Base-by-base conservation (phyloP, 495 filamentous ascomycete genomes). In the Neurospora hispaniola region DNA sequence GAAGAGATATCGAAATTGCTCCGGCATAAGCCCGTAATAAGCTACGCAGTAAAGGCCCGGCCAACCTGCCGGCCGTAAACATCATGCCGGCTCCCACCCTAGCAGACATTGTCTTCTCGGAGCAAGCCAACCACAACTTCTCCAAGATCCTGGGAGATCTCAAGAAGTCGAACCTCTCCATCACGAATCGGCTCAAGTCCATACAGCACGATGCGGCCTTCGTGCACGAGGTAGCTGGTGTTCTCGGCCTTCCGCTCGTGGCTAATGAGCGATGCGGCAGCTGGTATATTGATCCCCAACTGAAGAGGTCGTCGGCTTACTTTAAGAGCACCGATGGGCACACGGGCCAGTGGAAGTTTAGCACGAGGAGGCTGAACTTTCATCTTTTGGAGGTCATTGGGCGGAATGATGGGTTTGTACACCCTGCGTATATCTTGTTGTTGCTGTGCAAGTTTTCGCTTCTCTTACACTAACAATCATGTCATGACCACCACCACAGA, bases 261-360 rank as follows among this genome's bases (percentile, higher is more conserved):
- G 92, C 94, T 31, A 99, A 99, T 77, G 93, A 97, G 80, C 86
- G 96, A 70, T 97, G 94, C 78, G 96, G 96, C 1, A 94, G 93
- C 79, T 99, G 96, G 96, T 99, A 99, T 80, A 92, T 98, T 44
- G 84, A 88, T 40, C 91, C 92, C 0, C 79, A 80, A 23, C 75
- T 73, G 12, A 94, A 94, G 78, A 38, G 27, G 54, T 92, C 87
- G 18, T 92, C 91, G 70, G 93, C 88, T 8, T 98, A 98, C 82
- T 99, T 98, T 82, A 99, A 99, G 85, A 96, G 93, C 82, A 99
- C 96, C 39, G 96, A 99, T 82, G 96, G 96, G 3, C 96, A 99
- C 83, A 87, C 86, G 1, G 92, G 93, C 23, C 87, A 96, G 80
- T 98, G 95, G 94, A 87, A 88, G 62, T 97, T 98, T 78, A 96